These are phyloP conservation scores for Aureobasidium zeae DNA, from an alignment of 2,329 filamentous ascomycete genomes.

Conservation along the genomic window DNA sequence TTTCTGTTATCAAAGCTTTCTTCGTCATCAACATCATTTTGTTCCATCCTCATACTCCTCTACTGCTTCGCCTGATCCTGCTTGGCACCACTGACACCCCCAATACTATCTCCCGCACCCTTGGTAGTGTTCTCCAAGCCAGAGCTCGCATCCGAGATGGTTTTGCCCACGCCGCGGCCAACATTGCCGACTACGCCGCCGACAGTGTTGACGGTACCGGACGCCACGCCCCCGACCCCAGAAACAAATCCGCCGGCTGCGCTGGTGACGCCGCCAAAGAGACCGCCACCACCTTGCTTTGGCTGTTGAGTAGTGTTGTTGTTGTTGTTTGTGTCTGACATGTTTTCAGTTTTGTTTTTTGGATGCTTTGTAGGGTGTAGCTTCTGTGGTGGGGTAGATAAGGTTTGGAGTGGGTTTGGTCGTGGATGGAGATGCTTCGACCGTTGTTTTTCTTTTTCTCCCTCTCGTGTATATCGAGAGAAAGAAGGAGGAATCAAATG, in stretches of 20 bases:
- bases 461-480: too few species aligned
- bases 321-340: slow-evolving; percentile 12
- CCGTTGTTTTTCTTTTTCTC: background rate
- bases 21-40: too few species aligned
- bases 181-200: slow-evolving; percentile 16
- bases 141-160: slow-evolving; percentile 4
- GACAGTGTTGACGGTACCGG: slow-evolving; percentile 12
- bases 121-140: slow-evolving; percentile 14
- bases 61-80: slow-evolving; percentile 1
- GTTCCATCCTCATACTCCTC: background rate
- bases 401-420: background rate
- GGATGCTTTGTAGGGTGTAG: too few species aligned
- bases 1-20: too few species aligned
- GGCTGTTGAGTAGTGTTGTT: background rate
- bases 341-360: background rate
- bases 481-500: too few species aligned
- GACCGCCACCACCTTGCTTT: background rate
- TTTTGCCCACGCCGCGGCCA: slow-evolving; percentile 14
- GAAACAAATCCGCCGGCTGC: slow-evolving; percentile 9
- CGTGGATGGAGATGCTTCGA: background rate
- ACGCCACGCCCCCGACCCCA: slow-evolving; percentile 8
- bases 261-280: slow-evolving; percentile 3
- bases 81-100: slow-evolving; percentile 6
- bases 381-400: background rate
- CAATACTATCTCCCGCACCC: slow-evolving; percentile 7